Base-by-base conservation (phyloP, 1,139 yeast species). In the Kodamaea ohmeri region DNA sequence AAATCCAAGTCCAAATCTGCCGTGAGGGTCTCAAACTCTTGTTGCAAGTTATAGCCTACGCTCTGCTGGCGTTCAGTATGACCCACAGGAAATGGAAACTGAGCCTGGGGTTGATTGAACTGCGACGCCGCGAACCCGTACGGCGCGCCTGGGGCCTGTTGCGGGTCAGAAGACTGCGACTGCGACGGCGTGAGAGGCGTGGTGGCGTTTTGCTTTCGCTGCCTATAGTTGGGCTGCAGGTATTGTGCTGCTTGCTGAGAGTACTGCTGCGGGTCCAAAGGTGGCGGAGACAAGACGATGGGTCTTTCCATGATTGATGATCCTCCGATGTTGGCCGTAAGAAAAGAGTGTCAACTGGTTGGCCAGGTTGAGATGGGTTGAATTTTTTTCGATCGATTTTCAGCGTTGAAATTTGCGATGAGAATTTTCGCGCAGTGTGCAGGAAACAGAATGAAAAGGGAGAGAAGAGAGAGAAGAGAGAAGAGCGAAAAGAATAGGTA, bases 1-100 rank as follows among this genome's bases (percentile, higher is more conserved):
- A 71, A 62, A 51, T 70, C 76, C 51, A 71, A 60, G 47, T 71
- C 75, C 55, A 71, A 65, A 46, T 70, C 75, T 18, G 69, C 72
- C 34, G 69, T 69, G 44, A 71, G 58, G 12, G 75, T 68, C 47
- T 64, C 74, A 50, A 66, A 71, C 54, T 63, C 78, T 41, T 63
- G 76, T 55, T 63, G 74, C 48, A 69, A 62, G 45, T 70, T 68
- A 48, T 63, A 63, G 8, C 74, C 71, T 30, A 71, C 72, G 48
- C 71, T 65, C 45, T 63, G 70, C 45, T 67, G 71, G 43, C 71
- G 55, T 36, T 59, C 58, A 17, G 51, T 40, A 36, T 61, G 64
- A 34, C 44, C 43, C 6, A 5, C 12, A 20, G 30, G 20, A 20
- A 27, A 27, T n/a, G 18, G 30, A n/a, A 27, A 27, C 20, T 27